These are phyloP conservation scores for Talaromyces trachyspermus DNA, from an alignment of 495 filamentous ascomycete genomes.

Conservation along the genomic window DNA sequence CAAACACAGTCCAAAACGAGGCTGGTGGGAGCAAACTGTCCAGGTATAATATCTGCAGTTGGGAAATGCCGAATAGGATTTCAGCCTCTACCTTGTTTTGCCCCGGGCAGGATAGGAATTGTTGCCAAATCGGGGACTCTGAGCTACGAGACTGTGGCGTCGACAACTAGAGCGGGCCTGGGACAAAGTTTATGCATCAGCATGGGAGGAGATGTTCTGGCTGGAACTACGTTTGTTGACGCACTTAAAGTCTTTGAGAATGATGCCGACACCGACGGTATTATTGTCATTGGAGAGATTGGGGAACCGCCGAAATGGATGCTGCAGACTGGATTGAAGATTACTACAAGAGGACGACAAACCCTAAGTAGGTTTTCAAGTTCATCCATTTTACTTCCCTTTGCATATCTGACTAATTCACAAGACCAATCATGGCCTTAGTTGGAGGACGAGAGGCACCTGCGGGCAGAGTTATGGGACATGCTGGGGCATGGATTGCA, in stretches of 20 bases:
- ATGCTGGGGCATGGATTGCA: slow-evolving; percentile 72
- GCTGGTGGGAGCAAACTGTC: slow-evolving; percentile 79
- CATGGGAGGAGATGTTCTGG: slow-evolving; percentile 79
- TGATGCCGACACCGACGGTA: slow-evolving; percentile 71
- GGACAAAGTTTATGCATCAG: slow-evolving; percentile 84
- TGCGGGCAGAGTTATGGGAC: slow-evolving; percentile 73
- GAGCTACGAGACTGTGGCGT: slow-evolving; percentile 82
- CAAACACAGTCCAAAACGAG: slow-evolving; percentile 73
- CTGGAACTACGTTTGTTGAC: slow-evolving; percentile 76
- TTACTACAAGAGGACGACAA: slow-evolving; percentile 49
- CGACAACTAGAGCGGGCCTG: slow-evolving; percentile 70
- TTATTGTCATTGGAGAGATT: slow-evolving; percentile 79
- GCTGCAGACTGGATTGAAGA: slow-evolving; percentile 74
- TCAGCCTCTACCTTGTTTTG: slow-evolving; percentile 72
- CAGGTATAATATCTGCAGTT: slow-evolving; percentile 79
- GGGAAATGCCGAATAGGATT: slow-evolving; percentile 82
- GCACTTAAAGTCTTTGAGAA: slow-evolving; percentile 65
- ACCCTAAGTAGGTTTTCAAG: slow-evolving; percentile 57
- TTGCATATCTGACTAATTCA: slow-evolving; percentile 1
- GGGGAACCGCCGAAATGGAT: slow-evolving; percentile 74
- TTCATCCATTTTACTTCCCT: background rate
- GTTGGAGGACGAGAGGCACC: slow-evolving; percentile 63
- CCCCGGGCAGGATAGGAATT: slow-evolving; percentile 70
- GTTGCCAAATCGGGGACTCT: slow-evolving; percentile 84
- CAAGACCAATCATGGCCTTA: slow-evolving; percentile 72